A percentile compares a stretch with the other conserved stretches of the same genome.
Evolutionary conservation across 352 stramenopile genomes (phyloP).

Genomic region (Pythium aristosporum): DNA sequence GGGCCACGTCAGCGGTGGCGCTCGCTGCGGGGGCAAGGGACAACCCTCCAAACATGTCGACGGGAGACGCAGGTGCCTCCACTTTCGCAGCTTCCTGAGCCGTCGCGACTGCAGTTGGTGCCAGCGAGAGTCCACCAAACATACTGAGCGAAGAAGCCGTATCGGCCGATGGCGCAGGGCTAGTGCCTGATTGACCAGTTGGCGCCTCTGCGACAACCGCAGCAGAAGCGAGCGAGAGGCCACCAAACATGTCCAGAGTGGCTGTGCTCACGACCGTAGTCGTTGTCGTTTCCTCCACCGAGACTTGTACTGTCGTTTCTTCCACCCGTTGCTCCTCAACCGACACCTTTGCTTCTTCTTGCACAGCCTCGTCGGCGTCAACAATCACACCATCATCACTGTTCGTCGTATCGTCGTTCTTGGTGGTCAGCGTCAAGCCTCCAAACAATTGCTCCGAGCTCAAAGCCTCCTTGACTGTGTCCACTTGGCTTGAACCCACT

Average conservation of each 20-base stretch:
- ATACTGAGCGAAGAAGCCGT: background rate
- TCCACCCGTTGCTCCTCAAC: background rate
- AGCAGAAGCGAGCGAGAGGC: background rate
- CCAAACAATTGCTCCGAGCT: constrained; percentile 15
- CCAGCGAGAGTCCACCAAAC: constrained; percentile 2
- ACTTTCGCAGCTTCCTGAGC: background rate
- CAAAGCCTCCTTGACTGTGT: background rate
- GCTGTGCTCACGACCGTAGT: background rate
- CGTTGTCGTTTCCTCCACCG: background rate
- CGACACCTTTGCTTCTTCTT: background rate
- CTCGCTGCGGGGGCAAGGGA: background rate
- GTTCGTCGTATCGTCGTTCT: constrained; percentile 1
- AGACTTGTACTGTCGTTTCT: background rate
- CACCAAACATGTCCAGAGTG: constrained; percentile 4
- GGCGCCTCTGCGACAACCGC: constrained; percentile 3
- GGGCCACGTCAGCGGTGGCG: background rate
- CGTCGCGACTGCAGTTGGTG: background rate
- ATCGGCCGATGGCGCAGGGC: background rate
- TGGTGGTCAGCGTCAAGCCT: constrained; percentile 10
- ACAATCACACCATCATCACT: constrained; percentile 19
- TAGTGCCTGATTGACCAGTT: background rate
- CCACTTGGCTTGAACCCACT: constrained; percentile 7
- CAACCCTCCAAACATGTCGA: constrained; percentile 24
- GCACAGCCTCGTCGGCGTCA: background rate
- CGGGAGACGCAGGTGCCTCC: background rate